Base-by-base conservation (phyloP, 1,139 yeast genomes). In the Yamadazyma aaseri region DNA sequence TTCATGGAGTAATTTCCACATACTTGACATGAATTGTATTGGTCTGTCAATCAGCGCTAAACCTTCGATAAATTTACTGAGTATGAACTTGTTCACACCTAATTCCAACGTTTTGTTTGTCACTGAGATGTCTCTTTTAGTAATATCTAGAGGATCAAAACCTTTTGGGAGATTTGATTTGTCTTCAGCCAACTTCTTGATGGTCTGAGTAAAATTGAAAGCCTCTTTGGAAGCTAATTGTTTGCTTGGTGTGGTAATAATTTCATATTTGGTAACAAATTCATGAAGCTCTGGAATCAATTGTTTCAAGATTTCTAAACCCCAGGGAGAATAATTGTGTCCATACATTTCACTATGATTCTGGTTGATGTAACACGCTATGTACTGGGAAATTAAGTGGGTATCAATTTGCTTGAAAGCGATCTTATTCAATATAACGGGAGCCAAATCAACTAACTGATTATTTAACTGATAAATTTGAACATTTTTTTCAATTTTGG, bases 281-380 rank as follows among this genome's bases (percentile, higher is more conserved):
- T 42, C 32, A 2, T 48, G 49, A n/a, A 64, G 46, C 37, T 65
- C 69, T 3, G 71, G 68, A n/a, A 30, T 32, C 67, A 67, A 64
- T 4, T 50, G 43, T 26, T 46, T 44, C 33, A 65, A 45, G 30
- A 56, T 62, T 12, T 45, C 40, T 31, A 65, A 47, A 1, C 63
- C 70, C 26, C 49, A 53, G 33, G 55, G 51, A 18, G 57, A 45
- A 39, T 63, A 65, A 22, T 45, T 29, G 20, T 37, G 29, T 1
- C 64, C 63, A 5, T 67, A 61, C 5, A 7, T 12, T 2, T 65
- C 64, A 12, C 54, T 44, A 14, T 13, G 22, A 20, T 47, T 42
- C n/a, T 44, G 39, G 33, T 59, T 56, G 37, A 58, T 53, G 37
- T 53, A 63, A 29, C 66, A 60, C 14, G 62, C 52, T 8, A 58